Evolutionary conservation across 352 stramenopile genomes (phyloP), one percentile per base, ranked within the genome.

Genomic region (Pythium volutum): DNA sequence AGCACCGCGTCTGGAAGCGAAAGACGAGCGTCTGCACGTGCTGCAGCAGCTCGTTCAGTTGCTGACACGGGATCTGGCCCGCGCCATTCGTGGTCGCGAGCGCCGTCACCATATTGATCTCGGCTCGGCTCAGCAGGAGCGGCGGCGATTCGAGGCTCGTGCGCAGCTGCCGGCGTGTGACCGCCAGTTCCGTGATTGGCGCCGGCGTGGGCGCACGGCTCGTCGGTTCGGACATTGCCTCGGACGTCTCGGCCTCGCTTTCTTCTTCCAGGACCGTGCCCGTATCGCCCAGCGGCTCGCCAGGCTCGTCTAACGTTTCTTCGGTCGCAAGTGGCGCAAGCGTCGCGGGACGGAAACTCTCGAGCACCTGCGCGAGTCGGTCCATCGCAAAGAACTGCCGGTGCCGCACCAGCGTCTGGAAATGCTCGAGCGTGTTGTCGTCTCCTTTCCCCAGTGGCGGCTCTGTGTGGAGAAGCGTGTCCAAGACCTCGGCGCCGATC

Each of bases 21-120:
- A 91, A 91, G 45, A 91, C 69, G 54, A 77, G 61, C 8, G 64
- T 69, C 41, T 81, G 74, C 26, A 86, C 75, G 18, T 74, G 77
- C 25, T 73, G 64, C 22, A 84, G 55, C 6, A 91, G 48, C 31
- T 74, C 55, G 2, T 62, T 60, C 0, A 89, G 65, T 12, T 77
- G 66, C 6, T 71, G 56, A 36, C 71, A 81, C 2, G 73, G 48
- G 22, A 88, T 68, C 15, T 53, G 41, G 2, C 56, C 65, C 0
- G 70, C 48, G 1, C 67, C 66, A 10, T 62, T 77, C 9, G 67
- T 34, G 10, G 75, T 66, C 5, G 66, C 79, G 3, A 89, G 68
- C 29, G 69, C 70, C 27, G 85, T 39, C 0, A 80, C 59, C 29
- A 88, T 58, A 55, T 88, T 91, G 34, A 82, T 74, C 57, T 91